phyloP scores from a whole-genome alignment of 2,329 filamentous ascomycete genomes.

The Diaporthe citrichinensis region DNA sequence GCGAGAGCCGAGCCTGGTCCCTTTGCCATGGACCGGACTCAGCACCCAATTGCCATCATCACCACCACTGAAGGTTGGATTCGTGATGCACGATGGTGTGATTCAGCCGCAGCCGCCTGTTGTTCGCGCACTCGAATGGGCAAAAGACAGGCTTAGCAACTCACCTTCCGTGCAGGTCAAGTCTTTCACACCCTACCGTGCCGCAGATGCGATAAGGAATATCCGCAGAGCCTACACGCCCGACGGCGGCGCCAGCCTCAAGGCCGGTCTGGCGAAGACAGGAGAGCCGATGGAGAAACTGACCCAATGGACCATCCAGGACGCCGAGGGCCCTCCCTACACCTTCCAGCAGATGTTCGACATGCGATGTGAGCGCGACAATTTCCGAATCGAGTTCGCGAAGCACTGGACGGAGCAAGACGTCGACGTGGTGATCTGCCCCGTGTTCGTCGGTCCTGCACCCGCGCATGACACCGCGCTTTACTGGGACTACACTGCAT shows the following conservation, averaged over 20 bases:
- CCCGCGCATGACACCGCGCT: constrained; percentile 53
- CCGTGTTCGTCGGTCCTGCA: constrained; percentile 55
- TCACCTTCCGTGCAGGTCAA: constrained; percentile 50
- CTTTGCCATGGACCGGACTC: constrained; percentile 51
- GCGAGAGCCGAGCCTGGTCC: constrained; percentile 48
- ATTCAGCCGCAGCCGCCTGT: constrained; percentile 57
- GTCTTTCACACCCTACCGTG: constrained; percentile 51
- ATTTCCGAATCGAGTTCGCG: constrained; percentile 51
- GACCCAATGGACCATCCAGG: constrained; percentile 56
- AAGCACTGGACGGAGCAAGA: constrained; percentile 53
- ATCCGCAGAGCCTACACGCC: constrained; percentile 62
- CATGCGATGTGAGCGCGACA: constrained; percentile 49
- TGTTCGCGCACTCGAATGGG: constrained; percentile 53
- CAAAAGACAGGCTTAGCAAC: constrained; percentile 44
- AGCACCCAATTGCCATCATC: constrained; percentile 41
- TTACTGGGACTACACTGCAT: constrained; percentile 55
- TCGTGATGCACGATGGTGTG: constrained; percentile 56
- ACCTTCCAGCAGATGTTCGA: constrained; percentile 46
- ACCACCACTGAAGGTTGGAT: constrained; percentile 56
- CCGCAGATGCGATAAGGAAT: constrained; percentile 48
- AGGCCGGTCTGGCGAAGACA: constrained; percentile 51
- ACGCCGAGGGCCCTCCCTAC: constrained; percentile 48
- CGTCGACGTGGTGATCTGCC: constrained; percentile 55
- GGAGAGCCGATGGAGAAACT: constrained; percentile 62
- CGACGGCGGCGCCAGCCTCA: constrained; percentile 54